phyloP scores from a whole-genome alignment of 2,329 filamentous ascomycete genomes.

The Xylaria polymorpha region DNA sequence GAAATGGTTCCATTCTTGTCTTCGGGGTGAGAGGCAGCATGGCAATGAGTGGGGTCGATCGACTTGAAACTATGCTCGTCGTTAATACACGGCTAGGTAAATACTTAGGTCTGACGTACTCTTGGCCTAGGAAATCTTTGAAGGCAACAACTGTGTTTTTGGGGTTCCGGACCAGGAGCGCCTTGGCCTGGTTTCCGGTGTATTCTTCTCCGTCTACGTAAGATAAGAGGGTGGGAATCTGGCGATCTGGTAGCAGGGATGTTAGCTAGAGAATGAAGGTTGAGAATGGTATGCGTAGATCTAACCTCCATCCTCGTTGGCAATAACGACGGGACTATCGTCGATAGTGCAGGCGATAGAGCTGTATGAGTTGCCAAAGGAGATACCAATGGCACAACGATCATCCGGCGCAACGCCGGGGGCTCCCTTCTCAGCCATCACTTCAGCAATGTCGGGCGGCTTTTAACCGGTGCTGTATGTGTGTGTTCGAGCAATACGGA shows the following conservation, averaged over 20 bases:
- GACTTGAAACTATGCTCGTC: slow-evolving; percentile 77
- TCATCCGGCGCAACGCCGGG: slow-evolving; percentile 65
- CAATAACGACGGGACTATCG: slow-evolving; percentile 96
- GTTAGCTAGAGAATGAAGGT: slow-evolving; percentile 21
- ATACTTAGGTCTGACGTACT: slow-evolving; percentile 66
- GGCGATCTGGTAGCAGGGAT: slow-evolving; percentile 74
- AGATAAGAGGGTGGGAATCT: slow-evolving; percentile 93
- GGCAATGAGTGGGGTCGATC: slow-evolving; percentile 95
- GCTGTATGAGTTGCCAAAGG: slow-evolving; percentile 98
- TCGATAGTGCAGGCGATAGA: slow-evolving; percentile 94
- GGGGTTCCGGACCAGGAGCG: slow-evolving; percentile 90
- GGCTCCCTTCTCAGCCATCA: slow-evolving; percentile 51
- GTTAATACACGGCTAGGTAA: slow-evolving; percentile 26
- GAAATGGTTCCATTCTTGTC: slow-evolving; percentile 77
- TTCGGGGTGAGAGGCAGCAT: slow-evolving; percentile 90
- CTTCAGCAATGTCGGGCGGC: slow-evolving; percentile 11
- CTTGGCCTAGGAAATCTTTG: slow-evolving; percentile 93
- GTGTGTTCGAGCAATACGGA: slow-evolving; percentile 12
- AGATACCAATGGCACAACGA: slow-evolving; percentile 87
- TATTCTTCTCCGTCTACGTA: slow-evolving; percentile 98
- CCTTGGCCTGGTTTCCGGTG: slow-evolving; percentile 94
- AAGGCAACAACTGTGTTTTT: slow-evolving; percentile 96
- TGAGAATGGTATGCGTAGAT: slow-evolving; percentile 33
- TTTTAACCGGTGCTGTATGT: background rate
- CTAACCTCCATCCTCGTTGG: slow-evolving; percentile 96